These are phyloP conservation scores for fission yeast (Schizosaccharomyces pombe) DNA, from an alignment of 805 yeast species.

Conservation along the genomic window DNA sequence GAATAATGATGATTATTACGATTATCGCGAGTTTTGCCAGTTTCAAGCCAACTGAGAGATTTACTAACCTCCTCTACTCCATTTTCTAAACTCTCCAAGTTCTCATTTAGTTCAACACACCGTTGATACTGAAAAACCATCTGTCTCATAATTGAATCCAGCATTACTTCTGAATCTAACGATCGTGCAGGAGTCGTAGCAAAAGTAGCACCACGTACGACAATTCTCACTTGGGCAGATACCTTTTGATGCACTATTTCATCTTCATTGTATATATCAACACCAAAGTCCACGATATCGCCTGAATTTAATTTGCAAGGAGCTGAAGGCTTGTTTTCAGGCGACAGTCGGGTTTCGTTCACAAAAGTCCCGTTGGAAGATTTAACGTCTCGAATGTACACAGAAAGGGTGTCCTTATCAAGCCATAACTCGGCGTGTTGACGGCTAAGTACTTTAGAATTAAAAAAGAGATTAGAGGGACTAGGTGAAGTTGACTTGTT, in stretches of 20 bases:
- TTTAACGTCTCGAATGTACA: constrained; percentile 65
- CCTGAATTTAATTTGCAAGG: constrained; percentile 45
- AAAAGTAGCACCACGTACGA: neutral
- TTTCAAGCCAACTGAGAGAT: neutral
- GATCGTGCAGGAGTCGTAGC: neutral
- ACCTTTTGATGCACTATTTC: constrained; percentile 63
- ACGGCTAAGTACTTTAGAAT: constrained; percentile 74
- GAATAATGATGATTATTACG: no score
- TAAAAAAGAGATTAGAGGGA: constrained; percentile 74
- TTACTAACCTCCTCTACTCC: neutral
- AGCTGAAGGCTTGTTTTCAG: constrained; percentile 28
- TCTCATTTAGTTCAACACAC: neutral
- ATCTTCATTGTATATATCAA: constrained; percentile 37
- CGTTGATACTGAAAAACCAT: neutral
- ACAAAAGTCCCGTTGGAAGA: constrained; percentile 89
- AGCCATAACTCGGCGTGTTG: constrained; percentile 82
- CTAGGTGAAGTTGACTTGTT: constrained; percentile 28
- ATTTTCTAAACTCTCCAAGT: neutral
- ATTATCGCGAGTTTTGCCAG: no score
- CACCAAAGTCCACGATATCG: constrained; percentile 81
- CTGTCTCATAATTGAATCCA: neutral
- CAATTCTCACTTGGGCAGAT: constrained; percentile 24
- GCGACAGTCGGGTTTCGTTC: constrained; percentile 45
- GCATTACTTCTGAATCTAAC: neutral
- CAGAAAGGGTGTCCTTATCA: constrained; percentile 31